Evolutionary conservation across 1,284 basidiomycete genomes (phyloP).

Genomic region (Leccinum pallidistipes): DNA sequence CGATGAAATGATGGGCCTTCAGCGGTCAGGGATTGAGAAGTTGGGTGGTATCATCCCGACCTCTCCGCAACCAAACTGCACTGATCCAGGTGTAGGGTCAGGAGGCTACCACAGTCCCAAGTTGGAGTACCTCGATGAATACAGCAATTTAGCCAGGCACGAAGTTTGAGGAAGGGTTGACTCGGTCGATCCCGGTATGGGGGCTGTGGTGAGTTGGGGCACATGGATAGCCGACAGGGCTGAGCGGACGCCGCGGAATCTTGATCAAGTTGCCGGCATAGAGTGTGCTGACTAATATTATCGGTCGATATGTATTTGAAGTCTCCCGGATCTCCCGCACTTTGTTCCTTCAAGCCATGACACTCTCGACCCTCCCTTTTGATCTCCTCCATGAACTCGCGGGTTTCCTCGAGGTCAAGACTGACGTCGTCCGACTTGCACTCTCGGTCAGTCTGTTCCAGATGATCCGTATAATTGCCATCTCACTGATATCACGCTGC

Average conservation of each 20-base stretch:
- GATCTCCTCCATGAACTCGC: slow-evolving; percentile 69
- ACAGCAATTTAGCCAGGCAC: neutral
- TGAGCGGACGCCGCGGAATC: neutral
- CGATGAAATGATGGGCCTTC: neutral
- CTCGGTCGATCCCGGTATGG: neutral
- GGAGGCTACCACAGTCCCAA: neutral
- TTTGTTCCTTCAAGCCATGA: slow-evolving; percentile 11
- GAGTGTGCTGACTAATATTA: neutral
- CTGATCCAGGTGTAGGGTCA: neutral
- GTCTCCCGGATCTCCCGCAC: neutral
- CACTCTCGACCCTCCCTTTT: slow-evolving; percentile 43
- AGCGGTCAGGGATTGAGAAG: neutral
- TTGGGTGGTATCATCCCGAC: neutral
- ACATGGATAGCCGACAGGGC: neutral
- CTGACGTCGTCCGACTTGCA: slow-evolving; percentile 57
- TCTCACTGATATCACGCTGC: slow-evolving; percentile 21
- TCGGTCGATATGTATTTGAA: neutral
- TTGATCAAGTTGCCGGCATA: neutral
- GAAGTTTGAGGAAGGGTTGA: neutral
- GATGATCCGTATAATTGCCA: neutral
- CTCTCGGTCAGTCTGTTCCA: slow-evolving; percentile 47
- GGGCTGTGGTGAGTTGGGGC: neutral
- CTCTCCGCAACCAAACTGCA: neutral
- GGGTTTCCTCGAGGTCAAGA: slow-evolving; percentile 46
- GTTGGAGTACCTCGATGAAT: neutral